Conservation (phyloP, 2,329 filamentous ascomycete species). For the Colletotrichum sp. region DNA sequence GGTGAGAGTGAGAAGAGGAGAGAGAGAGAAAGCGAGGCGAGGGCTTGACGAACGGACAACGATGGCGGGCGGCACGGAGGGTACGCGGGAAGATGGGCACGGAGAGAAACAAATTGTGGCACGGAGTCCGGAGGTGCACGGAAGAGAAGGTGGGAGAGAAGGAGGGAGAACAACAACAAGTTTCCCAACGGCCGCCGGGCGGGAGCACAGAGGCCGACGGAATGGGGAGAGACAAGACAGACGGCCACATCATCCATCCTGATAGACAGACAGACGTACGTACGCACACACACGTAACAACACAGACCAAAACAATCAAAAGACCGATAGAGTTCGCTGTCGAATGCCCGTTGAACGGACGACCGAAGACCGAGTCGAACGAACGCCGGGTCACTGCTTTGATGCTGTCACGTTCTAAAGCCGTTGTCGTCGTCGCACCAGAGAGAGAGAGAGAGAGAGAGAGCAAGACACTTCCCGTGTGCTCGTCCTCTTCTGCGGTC, state of each 20-base stretch:
- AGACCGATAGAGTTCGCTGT: not conserved
- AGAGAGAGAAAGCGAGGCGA: not conserved
- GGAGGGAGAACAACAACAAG: not conserved
- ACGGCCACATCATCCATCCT: not conserved
- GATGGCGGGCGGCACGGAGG: not conserved
- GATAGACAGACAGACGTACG: not conserved
- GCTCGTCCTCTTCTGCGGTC: not conserved
- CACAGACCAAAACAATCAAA: not conserved
- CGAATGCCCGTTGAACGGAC: constrained; percentile 19
- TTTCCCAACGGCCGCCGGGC: not conserved
- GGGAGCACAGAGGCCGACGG: not conserved
- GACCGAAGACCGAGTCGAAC: constrained; percentile 10
- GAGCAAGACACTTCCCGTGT: not conserved
- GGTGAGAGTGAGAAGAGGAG: not conserved
- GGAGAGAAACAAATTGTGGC: not conserved
- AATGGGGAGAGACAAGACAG: not conserved
- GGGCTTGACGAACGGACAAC: not conserved
- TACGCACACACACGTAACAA: not conserved
- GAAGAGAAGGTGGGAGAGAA: not conserved
- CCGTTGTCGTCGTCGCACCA: not conserved
- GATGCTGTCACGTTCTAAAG: not conserved
- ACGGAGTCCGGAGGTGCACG: not conserved
- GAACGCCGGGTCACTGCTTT: not conserved
- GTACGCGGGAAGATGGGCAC: not conserved
- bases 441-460: not conserved